Conservation (phyloP, 306 rosid genomes). For the Begonia masoniana region DNA sequence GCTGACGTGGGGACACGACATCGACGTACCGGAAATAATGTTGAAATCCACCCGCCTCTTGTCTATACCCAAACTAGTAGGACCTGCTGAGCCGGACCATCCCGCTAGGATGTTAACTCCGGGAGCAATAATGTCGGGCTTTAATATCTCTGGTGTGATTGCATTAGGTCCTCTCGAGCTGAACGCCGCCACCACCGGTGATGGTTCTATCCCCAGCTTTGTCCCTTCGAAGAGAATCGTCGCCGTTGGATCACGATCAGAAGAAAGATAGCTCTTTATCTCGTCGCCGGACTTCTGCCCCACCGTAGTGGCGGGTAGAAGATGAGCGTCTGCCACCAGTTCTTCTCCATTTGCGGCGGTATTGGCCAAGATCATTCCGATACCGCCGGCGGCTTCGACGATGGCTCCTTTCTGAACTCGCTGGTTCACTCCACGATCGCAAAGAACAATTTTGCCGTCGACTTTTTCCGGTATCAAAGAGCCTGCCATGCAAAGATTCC, state of each 20-base stretch:
- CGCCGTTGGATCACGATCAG: background rate
- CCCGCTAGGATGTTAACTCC: constrained; percentile 7
- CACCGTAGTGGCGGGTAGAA: background rate
- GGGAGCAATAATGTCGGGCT: constrained; percentile 14
- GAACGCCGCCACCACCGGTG: constrained; percentile 3
- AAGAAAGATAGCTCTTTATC: background rate
- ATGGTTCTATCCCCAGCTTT: constrained; percentile 1
- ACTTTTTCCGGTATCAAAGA: constrained; percentile 1
- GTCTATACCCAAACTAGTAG: background rate
- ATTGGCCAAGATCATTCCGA: constrained; percentile 4
- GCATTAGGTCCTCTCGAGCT: constrained; percentile 6
- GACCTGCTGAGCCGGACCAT: background rate
- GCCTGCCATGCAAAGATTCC: background rate
- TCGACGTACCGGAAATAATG: constrained; percentile 7
- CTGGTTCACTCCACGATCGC: background rate
- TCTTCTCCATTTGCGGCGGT: background rate
- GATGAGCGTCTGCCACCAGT: background rate
- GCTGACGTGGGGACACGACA: constrained; percentile 9
- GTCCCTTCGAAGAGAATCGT: background rate
- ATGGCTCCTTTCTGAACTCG: background rate
- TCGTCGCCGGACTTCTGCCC: background rate
- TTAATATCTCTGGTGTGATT: background rate
- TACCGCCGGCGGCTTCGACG: constrained; percentile 2
- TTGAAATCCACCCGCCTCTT: constrained; percentile 4
- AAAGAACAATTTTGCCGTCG: constrained; percentile 2